Conservation (phyloP, 2,329 filamentous ascomycete species). For the Metarhizium album region DNA sequence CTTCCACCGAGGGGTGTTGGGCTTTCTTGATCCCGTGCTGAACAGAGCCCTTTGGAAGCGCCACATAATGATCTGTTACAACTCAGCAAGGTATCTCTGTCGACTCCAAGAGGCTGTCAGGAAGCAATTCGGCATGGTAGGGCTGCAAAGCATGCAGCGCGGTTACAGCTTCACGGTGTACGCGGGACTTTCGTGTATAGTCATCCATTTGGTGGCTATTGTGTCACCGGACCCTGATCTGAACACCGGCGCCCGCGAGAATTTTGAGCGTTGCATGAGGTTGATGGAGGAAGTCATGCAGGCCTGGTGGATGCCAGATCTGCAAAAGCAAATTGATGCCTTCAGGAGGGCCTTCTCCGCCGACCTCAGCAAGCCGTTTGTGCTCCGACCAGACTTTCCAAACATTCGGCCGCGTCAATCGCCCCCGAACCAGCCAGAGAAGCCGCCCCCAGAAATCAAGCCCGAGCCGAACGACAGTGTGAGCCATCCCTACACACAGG, state of each 20-base stretch:
- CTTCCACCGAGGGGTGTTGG: conserved; percentile 76
- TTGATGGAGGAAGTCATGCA: conserved; percentile 76
- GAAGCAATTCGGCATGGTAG: conserved; percentile 63
- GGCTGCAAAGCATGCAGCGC: conserved; percentile 81
- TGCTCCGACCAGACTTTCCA: conserved; percentile 77
- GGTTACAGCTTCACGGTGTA: conserved; percentile 97
- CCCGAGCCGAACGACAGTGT: conserved; percentile 23
- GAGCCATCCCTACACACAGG: conserved; percentile 52
- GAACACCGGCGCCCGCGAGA: conserved; percentile 73
- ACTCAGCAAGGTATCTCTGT: conserved; percentile 74
- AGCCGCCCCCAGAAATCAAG: conserved; percentile 32
- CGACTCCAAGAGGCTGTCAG: conserved; percentile 76
- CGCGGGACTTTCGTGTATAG: conserved; percentile 77
- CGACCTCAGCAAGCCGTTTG: conserved; percentile 73
- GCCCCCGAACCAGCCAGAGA: conserved; percentile 49
- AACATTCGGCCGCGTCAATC: conserved; percentile 62
- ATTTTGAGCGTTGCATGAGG: conserved; percentile 88
- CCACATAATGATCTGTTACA: conserved; percentile 79
- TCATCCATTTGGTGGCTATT: conserved; percentile 87
- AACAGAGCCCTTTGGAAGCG: conserved; percentile 71
- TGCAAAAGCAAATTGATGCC: conserved; percentile 80
- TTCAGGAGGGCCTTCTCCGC: conserved; percentile 85
- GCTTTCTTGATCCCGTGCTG: conserved; percentile 60
- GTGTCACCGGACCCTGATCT: conserved; percentile 86
- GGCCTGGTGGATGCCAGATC: conserved; percentile 79